These are phyloP conservation scores for Penicillium angulare DNA, from an alignment of 495 filamentous ascomycete species.

Conservation along the genomic window DNA sequence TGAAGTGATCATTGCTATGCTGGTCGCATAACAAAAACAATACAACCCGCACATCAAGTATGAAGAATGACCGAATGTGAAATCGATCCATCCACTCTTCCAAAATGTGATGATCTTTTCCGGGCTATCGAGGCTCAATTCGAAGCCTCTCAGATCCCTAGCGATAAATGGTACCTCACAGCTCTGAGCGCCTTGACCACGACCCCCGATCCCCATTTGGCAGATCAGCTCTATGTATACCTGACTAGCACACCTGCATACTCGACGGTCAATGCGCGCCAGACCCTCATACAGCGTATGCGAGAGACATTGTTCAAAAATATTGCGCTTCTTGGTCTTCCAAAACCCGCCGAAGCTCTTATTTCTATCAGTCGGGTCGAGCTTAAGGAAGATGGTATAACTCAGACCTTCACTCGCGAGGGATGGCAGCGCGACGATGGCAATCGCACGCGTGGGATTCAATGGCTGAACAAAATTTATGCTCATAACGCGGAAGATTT, in stretches of 20 bases:
- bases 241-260: slow-evolving; percentile 35
- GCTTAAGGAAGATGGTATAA: slow-evolving; percentile 34
- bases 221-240: slow-evolving; percentile 40
- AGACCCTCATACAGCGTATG: slow-evolving; percentile 36
- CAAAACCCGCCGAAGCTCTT: slow-evolving; percentile 39
- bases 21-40: background rate
- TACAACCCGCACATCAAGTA: too few relatives aligned
- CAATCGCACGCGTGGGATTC: slow-evolving; percentile 33
- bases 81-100: slow-evolving; percentile 1
- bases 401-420: slow-evolving; percentile 33
- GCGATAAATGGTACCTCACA: slow-evolving; percentile 20
- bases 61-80: slow-evolving; percentile 1
- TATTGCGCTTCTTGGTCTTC: slow-evolving; percentile 39
- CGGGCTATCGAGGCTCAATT: slow-evolving; percentile 13
- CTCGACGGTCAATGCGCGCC: slow-evolving; percentile 24
- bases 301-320: slow-evolving; percentile 43
- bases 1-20: background rate
- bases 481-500: slow-evolving; percentile 20
- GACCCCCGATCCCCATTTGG: slow-evolving; percentile 32
- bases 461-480: slow-evolving; percentile 32
- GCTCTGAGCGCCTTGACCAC: slow-evolving; percentile 28
- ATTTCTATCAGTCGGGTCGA: slow-evolving; percentile 36
- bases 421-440: slow-evolving; percentile 31
- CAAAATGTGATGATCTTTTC: slow-evolving; percentile 11
- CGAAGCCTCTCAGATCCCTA: slow-evolving; percentile 6